Conservation (phyloP, 306 rosid species). For the Morella rubra region DNA sequence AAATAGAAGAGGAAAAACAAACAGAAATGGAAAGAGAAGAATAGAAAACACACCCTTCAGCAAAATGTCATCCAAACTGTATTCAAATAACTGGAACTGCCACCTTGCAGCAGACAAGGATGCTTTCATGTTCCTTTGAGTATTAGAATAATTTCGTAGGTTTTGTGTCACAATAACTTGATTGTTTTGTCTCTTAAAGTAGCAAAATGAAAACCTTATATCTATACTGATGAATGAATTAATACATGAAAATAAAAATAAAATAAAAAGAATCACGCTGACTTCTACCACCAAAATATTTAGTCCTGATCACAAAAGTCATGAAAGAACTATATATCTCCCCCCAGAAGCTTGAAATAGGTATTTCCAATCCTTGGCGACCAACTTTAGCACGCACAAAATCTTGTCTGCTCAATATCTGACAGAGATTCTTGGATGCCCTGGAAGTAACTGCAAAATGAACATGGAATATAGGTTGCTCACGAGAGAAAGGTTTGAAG, state of each 20-base stretch:
- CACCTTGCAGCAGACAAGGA: not conserved
- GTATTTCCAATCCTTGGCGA: not conserved
- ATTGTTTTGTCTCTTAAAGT: not conserved
- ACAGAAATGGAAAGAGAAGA: not conserved
- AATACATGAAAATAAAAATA: not conserved
- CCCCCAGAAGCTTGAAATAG: constrained; percentile 15
- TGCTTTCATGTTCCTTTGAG: not conserved
- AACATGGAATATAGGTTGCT: constrained; percentile 11
- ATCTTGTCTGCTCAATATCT: constrained; percentile 63
- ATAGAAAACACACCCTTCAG: not conserved
- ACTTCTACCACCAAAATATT: constrained; percentile 15
- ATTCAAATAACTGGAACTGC: not conserved
- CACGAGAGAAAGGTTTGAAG: not conserved
- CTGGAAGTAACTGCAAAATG: constrained; percentile 56
- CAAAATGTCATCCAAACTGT: not conserved
- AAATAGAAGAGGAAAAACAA: not conserved
- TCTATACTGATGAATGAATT: not conserved
- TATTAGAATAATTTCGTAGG: not conserved
- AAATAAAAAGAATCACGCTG: constrained; percentile 5
- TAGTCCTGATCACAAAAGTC: constrained; percentile 17
- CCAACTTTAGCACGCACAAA: constrained; percentile 67
- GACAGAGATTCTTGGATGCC: constrained; percentile 79
- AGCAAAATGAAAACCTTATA: not conserved
- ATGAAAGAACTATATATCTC: not conserved
- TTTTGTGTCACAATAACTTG: not conserved